Evolutionary conservation across 805 yeast genomes (phyloP).

Genomic region (Saturnispora bothae): DNA sequence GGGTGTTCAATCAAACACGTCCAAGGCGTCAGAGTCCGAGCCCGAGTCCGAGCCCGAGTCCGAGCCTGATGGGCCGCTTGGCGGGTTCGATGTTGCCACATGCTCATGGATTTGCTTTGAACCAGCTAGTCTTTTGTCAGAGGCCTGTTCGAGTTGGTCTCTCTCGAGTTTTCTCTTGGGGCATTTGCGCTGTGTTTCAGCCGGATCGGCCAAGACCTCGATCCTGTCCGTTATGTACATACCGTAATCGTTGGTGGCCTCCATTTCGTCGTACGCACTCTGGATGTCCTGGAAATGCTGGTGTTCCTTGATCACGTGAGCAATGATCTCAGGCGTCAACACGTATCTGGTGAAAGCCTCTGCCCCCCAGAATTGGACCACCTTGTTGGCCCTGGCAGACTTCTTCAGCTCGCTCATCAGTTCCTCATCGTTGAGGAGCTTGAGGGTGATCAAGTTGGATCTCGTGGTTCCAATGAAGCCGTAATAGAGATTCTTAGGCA

Average conservation of each 20-base stretch:
- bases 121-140: no score
- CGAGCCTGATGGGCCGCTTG: no score
- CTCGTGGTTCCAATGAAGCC: constrained; percentile 57
- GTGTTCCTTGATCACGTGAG: constrained; percentile 41
- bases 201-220: no score
- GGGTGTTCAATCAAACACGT: no score
- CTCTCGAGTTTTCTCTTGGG: no score
- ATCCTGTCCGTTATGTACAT: constrained; percentile 25
- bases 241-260: constrained; percentile 32
- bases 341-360: constrained; percentile 47
- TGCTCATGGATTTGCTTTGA: no score
- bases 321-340: constrained; percentile 51
- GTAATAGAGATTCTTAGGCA: constrained; percentile 39
- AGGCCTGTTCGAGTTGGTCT: no score
- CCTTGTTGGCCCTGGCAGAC: constrained; percentile 28
- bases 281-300: constrained; percentile 26
- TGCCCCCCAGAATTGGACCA: constrained; percentile 51
- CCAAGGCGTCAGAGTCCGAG: no score
- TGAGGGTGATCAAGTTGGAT: constrained; percentile 38
- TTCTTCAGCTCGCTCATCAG: constrained; percentile 25
- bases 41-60: no score
- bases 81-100: no score
- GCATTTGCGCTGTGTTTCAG: no score
- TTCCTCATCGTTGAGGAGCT: constrained; percentile 25
- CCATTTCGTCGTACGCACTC: constrained; percentile 38